Conservation (phyloP, 306 rosid species). For the Vigna radiata region DNA sequence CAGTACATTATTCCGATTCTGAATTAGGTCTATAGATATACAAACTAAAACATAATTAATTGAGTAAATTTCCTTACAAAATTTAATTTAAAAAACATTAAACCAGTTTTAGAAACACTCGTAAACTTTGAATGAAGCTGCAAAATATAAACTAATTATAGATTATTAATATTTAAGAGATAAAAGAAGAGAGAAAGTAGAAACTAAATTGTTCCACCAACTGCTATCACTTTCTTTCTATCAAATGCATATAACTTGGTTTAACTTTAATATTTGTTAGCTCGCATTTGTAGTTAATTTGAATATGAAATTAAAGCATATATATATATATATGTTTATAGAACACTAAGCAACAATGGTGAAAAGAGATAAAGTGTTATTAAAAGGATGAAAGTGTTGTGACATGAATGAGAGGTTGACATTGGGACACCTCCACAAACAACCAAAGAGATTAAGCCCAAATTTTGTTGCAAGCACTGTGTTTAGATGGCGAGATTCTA, state of each 20-base stretch:
- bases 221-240: background rate
- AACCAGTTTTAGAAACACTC: too few species aligned
- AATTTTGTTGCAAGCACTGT: constrained; percentile 2
- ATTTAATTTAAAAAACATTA: too few species aligned
- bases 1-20: too few species aligned
- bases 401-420: constrained; percentile 30
- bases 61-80: too few species aligned
- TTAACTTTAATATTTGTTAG: background rate
- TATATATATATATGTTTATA: background rate
- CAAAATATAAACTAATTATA: background rate
- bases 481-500: constrained; percentile 38
- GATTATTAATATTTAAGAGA: background rate
- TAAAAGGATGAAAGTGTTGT: constrained; percentile 10
- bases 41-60: too few species aligned
- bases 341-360: background rate
- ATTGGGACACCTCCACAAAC: constrained; percentile 22
- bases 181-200: background rate
- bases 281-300: background rate
- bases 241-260: background rate
- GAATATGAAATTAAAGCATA: background rate
- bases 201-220: background rate
- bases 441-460: constrained; percentile 25
- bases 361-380: background rate
- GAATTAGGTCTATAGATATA: too few species aligned
- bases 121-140: too few species aligned